phyloP scores from a whole-genome alignment of 169 alveolate genomes.

The Plasmodium berghei region DNA sequence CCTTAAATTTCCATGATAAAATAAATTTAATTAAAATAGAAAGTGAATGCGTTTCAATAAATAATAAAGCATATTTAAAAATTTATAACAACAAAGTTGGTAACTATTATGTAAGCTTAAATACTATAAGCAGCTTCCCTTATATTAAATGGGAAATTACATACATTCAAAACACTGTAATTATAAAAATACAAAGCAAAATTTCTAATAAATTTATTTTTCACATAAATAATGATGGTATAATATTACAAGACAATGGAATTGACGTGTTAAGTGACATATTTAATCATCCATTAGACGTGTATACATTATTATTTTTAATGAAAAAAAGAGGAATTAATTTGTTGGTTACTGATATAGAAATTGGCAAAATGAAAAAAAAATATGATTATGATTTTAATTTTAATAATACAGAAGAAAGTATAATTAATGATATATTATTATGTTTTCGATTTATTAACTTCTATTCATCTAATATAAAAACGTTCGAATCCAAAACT shows the following conservation, averaged over 20 bases:
- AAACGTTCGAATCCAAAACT: slow-evolving; percentile 1
- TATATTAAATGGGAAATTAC: slow-evolving; percentile 39
- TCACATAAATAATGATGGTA: slow-evolving; percentile 57
- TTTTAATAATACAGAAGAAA: slow-evolving; percentile 20
- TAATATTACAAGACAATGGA: slow-evolving; percentile 44
- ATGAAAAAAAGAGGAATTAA: slow-evolving; percentile 72
- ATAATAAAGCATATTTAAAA: slow-evolving; percentile 51
- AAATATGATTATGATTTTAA: slow-evolving; percentile 18
- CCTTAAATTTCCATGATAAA: slow-evolving; percentile 45
- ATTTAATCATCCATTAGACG: slow-evolving; percentile 37
- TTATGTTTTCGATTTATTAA: slow-evolving; percentile 51
- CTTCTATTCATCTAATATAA: slow-evolving; percentile 30
- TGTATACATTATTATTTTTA: slow-evolving; percentile 43
- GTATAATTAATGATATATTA: slow-evolving; percentile 66
- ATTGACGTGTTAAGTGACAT: slow-evolving; percentile 45
- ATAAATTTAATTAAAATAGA: slow-evolving; percentile 34
- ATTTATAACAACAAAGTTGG: slow-evolving; percentile 40
- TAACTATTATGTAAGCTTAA: slow-evolving; percentile 44
- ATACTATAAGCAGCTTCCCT: slow-evolving; percentile 38
- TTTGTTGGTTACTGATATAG: slow-evolving; percentile 39
- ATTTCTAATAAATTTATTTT: slow-evolving; percentile 29
- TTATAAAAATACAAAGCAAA: slow-evolving; percentile 35
- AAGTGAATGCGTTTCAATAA: slow-evolving; percentile 16
- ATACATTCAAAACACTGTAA: slow-evolving; percentile 36
- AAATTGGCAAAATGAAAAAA: slow-evolving; percentile 26